A percentile compares a stretch with the other conserved stretches of the same genome.
phyloP scores from a whole-genome alignment of 2,329 filamentous ascomycete genomes.

The Fusarium tupiense region DNA sequence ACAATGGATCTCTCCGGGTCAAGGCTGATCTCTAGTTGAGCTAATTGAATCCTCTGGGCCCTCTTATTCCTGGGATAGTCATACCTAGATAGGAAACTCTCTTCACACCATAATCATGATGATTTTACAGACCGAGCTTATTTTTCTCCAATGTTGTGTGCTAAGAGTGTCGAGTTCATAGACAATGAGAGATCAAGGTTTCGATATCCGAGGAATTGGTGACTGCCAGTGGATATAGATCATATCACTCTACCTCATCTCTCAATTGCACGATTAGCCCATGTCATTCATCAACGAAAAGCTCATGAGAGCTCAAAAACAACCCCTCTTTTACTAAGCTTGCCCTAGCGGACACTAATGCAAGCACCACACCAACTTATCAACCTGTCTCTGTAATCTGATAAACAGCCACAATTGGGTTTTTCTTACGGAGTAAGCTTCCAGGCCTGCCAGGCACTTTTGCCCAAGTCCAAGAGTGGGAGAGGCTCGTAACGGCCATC shows the following conservation, averaged over 20 bases:
- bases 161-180: not conserved
- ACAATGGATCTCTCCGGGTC: not conserved
- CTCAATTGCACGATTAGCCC: not conserved
- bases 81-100: constrained; percentile 16
- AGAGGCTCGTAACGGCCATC: constrained; percentile 16
- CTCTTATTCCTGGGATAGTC: constrained; percentile 5
- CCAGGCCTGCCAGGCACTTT: constrained; percentile 5
- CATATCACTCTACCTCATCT: not conserved
- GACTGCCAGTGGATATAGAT: not conserved
- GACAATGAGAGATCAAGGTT: not conserved
- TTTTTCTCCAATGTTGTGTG: constrained; percentile 1
- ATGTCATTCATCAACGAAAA: not conserved
- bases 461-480: constrained; percentile 2
- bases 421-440: not conserved
- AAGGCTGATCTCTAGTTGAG: not conserved
- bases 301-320: not conserved
- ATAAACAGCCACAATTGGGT: constrained; percentile 11
- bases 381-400: not conserved
- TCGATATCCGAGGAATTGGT: not conserved
- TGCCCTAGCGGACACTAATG: constrained; percentile 26
- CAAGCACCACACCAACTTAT: constrained; percentile 4
- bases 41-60: not conserved
- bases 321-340: constrained; percentile 8
- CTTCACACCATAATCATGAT: not conserved
- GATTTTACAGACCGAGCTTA: not conserved